These are phyloP conservation scores for Syncephalis fuscata DNA, from an alignment of 371 early-diverging fungal species.

Conservation along the genomic window DNA sequence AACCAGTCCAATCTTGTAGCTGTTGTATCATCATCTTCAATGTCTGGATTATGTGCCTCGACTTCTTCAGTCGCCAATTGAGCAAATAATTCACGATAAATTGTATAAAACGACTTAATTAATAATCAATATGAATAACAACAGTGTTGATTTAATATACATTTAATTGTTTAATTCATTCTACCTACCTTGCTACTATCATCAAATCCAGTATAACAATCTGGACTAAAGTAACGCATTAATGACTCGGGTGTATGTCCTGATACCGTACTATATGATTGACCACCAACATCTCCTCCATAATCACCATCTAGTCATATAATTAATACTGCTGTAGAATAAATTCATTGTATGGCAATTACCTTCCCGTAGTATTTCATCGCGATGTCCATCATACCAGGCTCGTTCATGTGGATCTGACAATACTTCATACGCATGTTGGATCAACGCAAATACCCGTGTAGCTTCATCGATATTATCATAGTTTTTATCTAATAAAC, in stretches of 20 bases:
- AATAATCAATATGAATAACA: too few relatives aligned
- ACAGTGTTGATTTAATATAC: too few relatives aligned
- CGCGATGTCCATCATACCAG: slow-evolving; percentile 80
- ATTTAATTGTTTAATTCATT: too few relatives aligned
- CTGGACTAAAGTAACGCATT: slow-evolving; percentile 48
- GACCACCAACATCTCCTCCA: slow-evolving; percentile 8
- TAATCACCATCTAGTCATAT: slow-evolving; percentile 8
- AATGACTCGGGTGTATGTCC: too few relatives aligned
- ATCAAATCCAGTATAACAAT: slow-evolving; percentile 43
- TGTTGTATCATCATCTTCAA: slow-evolving; percentile 13
- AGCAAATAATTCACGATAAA: slow-evolving; percentile 63
- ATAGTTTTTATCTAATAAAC: slow-evolving; percentile 62
- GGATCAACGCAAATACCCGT: slow-evolving; percentile 65
- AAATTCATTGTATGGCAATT: slow-evolving; percentile 9
- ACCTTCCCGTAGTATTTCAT: slow-evolving; percentile 61
- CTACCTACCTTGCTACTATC: slow-evolving; percentile 38
- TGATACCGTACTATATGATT: slow-evolving; percentile 9
- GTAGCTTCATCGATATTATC: slow-evolving; percentile 72
- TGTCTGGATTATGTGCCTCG: slow-evolving; percentile 27
- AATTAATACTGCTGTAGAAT: not conserved
- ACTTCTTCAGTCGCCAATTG: slow-evolving; percentile 65
- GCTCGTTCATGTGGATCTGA: slow-evolving; percentile 80
- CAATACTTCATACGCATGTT: slow-evolving; percentile 79
- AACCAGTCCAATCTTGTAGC: slow-evolving; percentile 13
- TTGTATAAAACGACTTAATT: slow-evolving; percentile 74